Conservation (phyloP, 192 early-diverging fungal genomes). For the Backusella tarrabulga region DNA sequence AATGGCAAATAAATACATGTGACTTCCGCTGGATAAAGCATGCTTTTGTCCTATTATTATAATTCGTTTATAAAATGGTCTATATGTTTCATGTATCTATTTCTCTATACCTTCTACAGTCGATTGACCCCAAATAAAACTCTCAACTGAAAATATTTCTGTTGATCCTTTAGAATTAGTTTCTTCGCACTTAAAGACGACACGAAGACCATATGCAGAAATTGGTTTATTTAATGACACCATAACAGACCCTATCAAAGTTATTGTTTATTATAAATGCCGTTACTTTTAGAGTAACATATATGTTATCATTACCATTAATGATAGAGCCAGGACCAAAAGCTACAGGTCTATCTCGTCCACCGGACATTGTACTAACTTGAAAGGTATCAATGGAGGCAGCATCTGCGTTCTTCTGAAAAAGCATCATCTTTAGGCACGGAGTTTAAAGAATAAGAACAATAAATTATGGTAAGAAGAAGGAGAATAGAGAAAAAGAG, state of each 20-base stretch:
- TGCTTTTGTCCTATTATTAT: neutral
- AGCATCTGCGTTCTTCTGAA: constrained; percentile 2
- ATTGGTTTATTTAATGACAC: constrained; percentile 20
- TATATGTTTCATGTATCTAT: neutral
- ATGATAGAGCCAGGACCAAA: constrained; percentile 30
- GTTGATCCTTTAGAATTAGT: neutral
- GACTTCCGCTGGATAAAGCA: constrained; percentile 21
- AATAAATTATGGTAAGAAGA: neutral
- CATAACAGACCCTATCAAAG: constrained; percentile 20
- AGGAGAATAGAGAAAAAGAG: neutral
- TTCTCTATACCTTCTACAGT: neutral
- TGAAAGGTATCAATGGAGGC: constrained; percentile 4
- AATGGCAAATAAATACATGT: constrained; percentile 36
- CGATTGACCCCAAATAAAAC: constrained; percentile 16
- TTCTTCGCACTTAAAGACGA: constrained; percentile 27
- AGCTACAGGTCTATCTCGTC: constrained; percentile 17
- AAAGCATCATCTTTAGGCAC: constrained; percentile 11
- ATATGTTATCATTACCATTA: constrained; percentile 17
- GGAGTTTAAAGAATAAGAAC: constrained; percentile 2
- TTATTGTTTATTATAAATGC: neutral
- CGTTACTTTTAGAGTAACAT: neutral
- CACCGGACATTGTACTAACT: constrained; percentile 9
- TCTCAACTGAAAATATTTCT: constrained; percentile 20
- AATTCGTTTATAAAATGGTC: neutral
- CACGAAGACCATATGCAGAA: constrained; percentile 16